Evolutionary conservation across 495 filamentous ascomycete species (phyloP), one percentile per base, ranked within the genome.

Genomic region (Podospora fimiseda): DNA sequence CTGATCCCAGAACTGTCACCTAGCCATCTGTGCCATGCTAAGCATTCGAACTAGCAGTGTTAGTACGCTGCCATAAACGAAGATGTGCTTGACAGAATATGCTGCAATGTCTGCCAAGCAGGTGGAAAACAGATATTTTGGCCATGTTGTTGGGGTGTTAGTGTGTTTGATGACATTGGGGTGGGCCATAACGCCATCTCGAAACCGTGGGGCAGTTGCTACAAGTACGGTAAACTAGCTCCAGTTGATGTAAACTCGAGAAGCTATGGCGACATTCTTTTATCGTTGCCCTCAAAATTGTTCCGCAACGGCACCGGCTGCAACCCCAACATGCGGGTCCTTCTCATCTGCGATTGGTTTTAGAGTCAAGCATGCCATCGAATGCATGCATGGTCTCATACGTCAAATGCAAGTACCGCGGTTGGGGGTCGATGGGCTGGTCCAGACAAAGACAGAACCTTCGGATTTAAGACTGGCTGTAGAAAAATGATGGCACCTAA

Each of bases 161-260:
- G 56, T 53, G 55, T 15, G 33, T 20, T 53, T 58, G 56, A 53
- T 58, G 56, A 24, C 56, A 58, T 58, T 22, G 39, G 9, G 44
- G 46, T 47, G 50, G 56, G 41, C 50, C 43, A 50, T 50, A 50
- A 58, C 56, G 56, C 49, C 50, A 58, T 58, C 51, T 46, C 24
- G 11, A 8, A 30, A 51, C 21, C 41, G 19, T 27, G 24, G 27
- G 21, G 27, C 48, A 16, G 27, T 18, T 47, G 37, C 42, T 20
- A 30, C 11, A 21, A 41, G 13, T 18, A 41, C 39, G n/a, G n/a
- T n/a, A n/a, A n/a, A n/a, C 16, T 41, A 18, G 13, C 6, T 27
- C 16, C 15, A 15, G 16, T 47, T 51, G 48, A 51, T 56, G 53
- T 33, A 41, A 56, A 27, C 21, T 13, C 11, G 1, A 27, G 36